Percentiles rank a stretch among this genome's conserved stretches.
These are phyloP conservation scores for Brassica cretica DNA, from an alignment of 345 rosid genomes.

Conservation along the genomic window DNA sequence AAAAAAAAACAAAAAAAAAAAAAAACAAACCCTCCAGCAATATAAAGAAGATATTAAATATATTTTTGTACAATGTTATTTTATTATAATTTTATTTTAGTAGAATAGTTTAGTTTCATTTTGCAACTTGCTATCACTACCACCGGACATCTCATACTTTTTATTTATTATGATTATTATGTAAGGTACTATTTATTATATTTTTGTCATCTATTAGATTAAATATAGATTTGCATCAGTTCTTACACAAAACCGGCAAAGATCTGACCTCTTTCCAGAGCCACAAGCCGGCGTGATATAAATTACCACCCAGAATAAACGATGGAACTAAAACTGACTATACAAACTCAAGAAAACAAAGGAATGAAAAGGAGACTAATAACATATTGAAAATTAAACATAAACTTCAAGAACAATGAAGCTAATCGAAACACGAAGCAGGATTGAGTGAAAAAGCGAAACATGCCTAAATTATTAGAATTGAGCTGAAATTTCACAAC, in stretches of 20 bases:
- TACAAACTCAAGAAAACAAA: background rate
- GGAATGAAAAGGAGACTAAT: background rate
- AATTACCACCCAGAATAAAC: background rate
- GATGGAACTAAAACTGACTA: background rate
- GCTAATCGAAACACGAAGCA: background rate
- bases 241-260: background rate
- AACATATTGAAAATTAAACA: background rate
- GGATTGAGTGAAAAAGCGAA: background rate
- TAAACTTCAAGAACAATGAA: background rate
- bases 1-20: too few relatives aligned
- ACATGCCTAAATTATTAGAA: background rate
- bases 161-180: too few relatives aligned
- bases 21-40: too few relatives aligned
- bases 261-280: background rate
- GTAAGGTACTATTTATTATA: too few relatives aligned
- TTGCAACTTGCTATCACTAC: too few relatives aligned
- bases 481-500: background rate
- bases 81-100: too few relatives aligned
- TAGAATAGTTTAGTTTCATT: too few relatives aligned
- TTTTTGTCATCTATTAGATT: background rate
- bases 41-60: too few relatives aligned
- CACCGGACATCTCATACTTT: too few relatives aligned
- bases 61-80: too few relatives aligned
- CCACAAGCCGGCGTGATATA: background rate
- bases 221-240: background rate